phyloP scores from a whole-genome alignment of 225 moss, liverwort and hornwort genomes.

The Asterella californica region DNA sequence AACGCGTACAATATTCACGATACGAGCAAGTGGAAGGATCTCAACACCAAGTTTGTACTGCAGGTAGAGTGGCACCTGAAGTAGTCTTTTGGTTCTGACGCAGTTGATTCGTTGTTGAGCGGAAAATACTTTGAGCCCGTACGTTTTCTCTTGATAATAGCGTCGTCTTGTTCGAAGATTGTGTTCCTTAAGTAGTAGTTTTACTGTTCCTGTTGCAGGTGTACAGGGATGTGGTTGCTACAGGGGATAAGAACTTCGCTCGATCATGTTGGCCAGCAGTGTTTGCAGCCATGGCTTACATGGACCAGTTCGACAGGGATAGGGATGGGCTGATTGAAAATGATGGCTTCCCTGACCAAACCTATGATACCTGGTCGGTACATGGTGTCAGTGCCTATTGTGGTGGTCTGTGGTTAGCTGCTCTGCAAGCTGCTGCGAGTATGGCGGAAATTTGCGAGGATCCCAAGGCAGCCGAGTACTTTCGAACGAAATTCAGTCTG shows the following conservation, averaged over 20 bases:
- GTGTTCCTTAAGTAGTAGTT: background rate
- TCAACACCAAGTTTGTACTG: conserved; percentile 91
- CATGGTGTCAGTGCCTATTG: conserved; percentile 97
- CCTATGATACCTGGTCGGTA: conserved; percentile 92
- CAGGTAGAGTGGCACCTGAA: conserved; percentile 47
- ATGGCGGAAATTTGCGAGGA: conserved; percentile 81
- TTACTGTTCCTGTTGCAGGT: conserved; percentile 40
- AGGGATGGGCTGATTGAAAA: conserved; percentile 96
- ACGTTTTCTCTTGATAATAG: background rate
- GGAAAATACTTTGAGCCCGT: background rate
- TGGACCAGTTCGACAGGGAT: conserved; percentile 92
- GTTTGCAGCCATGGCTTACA: conserved; percentile 97
- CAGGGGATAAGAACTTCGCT: conserved; percentile 77
- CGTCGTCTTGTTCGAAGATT: background rate
- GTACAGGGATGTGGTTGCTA: conserved; percentile 87
- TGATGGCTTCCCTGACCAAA: conserved; percentile 96
- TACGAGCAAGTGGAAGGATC: conserved; percentile 97
- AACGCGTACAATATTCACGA: conserved; percentile 99
- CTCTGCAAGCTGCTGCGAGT: conserved; percentile 85
- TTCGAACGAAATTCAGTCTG: conserved; percentile 69
- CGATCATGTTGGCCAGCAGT: conserved; percentile 90
- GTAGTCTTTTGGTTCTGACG: background rate
- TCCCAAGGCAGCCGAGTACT: conserved; percentile 70
- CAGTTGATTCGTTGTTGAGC: background rate
- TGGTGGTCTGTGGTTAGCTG: conserved; percentile 90